Evolutionary conservation across 768 basidiomycete species (phyloP).

Genomic region (Suillus bovinus): DNA sequence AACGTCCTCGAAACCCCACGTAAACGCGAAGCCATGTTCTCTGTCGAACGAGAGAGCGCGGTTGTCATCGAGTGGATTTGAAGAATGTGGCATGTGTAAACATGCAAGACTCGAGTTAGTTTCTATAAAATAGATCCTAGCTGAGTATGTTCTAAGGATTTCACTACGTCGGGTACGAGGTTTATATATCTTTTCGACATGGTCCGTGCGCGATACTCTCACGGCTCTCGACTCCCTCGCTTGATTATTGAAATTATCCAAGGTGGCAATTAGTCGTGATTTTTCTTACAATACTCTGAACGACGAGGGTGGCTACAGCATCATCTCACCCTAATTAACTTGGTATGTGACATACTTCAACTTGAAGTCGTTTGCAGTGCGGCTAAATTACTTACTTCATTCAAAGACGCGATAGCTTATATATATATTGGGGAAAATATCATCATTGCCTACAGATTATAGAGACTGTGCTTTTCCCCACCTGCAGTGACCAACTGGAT

Average conservation of each 20-base stretch:
- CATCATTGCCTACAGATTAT: not conserved
- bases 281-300: not conserved
- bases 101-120: slow-evolving; percentile 48
- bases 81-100: slow-evolving; percentile 45
- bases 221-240: not conserved
- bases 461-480: not conserved
- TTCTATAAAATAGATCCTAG: slow-evolving; percentile 41
- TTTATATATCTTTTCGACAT: slow-evolving; percentile 17
- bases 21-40: slow-evolving; percentile 34
- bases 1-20: slow-evolving; percentile 38
- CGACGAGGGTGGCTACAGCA: not conserved
- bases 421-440: not conserved
- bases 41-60: slow-evolving; percentile 39
- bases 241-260: not conserved
- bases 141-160: slow-evolving; percentile 44
- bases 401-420: not conserved
- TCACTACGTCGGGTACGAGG: slow-evolving; percentile 10
- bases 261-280: not conserved
- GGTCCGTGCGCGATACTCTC: slow-evolving; percentile 35
- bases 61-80: slow-evolving; percentile 41
- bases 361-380: not conserved
- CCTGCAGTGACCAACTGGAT: not conserved
- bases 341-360: not conserved
- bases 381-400: not conserved
- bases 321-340: not conserved